Base-by-base conservation (phyloP, 2,329 filamentous ascomycete species). In the Huntiella decipiens region DNA sequence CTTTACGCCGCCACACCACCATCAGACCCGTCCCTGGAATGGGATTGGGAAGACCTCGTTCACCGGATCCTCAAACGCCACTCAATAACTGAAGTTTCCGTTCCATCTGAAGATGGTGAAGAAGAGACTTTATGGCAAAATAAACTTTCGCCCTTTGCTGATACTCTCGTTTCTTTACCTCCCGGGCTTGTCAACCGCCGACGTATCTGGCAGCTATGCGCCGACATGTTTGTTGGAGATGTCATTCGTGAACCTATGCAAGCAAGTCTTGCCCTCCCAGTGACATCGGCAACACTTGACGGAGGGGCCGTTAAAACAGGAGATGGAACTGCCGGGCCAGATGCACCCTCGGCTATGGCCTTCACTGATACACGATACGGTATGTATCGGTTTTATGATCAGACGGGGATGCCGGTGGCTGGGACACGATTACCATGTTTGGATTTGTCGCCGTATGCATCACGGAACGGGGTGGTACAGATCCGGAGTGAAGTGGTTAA, bases 191-290 rank as follows among this genome's bases (percentile, higher is more conserved):
- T 37, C 7, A 47, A 44, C 38, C 33, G 45, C 8, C 33, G 45
- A 16, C 28, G 45, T 5, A 47, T 47, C 15, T 47, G 45, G 45
- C 45, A 47, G 35, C n/a, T 47, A 12, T 32, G 43, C 5, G 35
- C 32, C 11, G 45, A 47, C 13, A 43, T 43, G 35, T 44, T 44
- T 44, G 45, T 47, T 11, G 45, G 45, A 19, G 45, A 47, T 28
- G 45, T 47, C 11, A 31, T 47, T 4, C 15, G 22, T n/a, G 45
- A 47, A 13, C 19, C 38, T 11, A 40, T 42, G 12, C 13, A 33
- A 11, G 40, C 13, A 15, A 17, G 40, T 3, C 13, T 34, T 31
- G 15, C 12, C 15, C 12, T 36, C 15, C 34, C 34, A 6, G 34
- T 36, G 12, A 15, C 15, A 3, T 36, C 34, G 3, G 34, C 34